phyloP scores from a whole-genome alignment of 306 rosid species.

The Carpinus fangiana region DNA sequence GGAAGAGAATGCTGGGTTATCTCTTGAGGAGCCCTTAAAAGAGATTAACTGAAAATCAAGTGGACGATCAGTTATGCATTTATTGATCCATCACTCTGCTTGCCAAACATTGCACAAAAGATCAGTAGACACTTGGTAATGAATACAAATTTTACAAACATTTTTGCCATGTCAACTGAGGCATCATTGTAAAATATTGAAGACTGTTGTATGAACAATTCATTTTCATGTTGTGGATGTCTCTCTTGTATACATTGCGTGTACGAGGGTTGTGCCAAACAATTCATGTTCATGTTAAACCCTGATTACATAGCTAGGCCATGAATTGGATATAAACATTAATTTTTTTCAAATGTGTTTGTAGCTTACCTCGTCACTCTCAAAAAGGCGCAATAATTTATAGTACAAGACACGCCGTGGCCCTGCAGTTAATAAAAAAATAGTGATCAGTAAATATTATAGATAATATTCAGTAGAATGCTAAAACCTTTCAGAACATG shows the following conservation, averaged over 20 bases:
- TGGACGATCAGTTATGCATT: background rate
- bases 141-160: background rate
- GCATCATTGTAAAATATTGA: background rate
- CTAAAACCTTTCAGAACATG: conserved; percentile 13
- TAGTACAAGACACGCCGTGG: conserved; percentile 74
- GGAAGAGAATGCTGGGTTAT: no score
- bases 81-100: background rate
- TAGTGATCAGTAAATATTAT: conserved; percentile 15
- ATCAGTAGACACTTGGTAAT: background rate
- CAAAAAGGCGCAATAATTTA: conserved; percentile 66
- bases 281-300: background rate
- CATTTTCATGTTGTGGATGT: background rate
- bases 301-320: background rate
- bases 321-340: conserved; percentile 7
- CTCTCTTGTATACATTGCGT: no score
- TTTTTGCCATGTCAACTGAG: background rate
- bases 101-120: background rate
- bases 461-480: conserved; percentile 11
- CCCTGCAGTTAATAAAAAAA: conserved; percentile 48
- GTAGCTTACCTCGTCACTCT: conserved; percentile 75
- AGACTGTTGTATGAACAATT: background rate
- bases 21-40: no score
- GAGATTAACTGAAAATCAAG: background rate
- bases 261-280: no score
- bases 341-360: background rate